Conservation (phyloP, 768 basidiomycete genomes). For the Porphyrellus cyaneotinctus region DNA sequence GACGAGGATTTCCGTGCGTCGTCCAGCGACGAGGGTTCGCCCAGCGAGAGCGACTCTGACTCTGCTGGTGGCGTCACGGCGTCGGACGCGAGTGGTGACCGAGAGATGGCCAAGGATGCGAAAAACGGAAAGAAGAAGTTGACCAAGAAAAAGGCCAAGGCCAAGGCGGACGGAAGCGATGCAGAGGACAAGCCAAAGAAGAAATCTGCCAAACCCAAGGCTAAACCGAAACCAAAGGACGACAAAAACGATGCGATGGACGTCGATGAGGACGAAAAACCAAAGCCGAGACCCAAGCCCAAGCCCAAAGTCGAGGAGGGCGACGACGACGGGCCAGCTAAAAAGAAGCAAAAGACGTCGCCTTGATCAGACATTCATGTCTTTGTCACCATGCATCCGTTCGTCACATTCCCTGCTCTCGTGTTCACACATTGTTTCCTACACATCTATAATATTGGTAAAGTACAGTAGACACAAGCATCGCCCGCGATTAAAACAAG, state of each 20-base stretch:
- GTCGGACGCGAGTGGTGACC: slow-evolving; percentile 81
- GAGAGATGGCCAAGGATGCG: slow-evolving; percentile 46
- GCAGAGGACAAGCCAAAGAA: slow-evolving; percentile 46
- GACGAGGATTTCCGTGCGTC: slow-evolving; percentile 92
- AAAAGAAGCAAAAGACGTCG: slow-evolving; percentile 71
- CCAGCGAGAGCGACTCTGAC: slow-evolving; percentile 66
- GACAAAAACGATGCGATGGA: slow-evolving; percentile 49
- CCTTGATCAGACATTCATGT: slow-evolving; percentile 20
- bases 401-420: not conserved
- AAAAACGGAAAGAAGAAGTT: slow-evolving; percentile 36
- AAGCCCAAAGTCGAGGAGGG: slow-evolving; percentile 34
- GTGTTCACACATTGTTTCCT: not conserved
- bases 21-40: slow-evolving; percentile 83
- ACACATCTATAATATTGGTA: slow-evolving; percentile 19
- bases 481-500: slow-evolving; percentile 6
- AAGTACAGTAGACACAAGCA: slow-evolving; percentile 18
- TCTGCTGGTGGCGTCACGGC: slow-evolving; percentile 68
- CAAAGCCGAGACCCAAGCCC: slow-evolving; percentile 40
- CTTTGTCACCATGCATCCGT: not conserved
- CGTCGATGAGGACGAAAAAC: slow-evolving; percentile 38
- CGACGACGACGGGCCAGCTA: slow-evolving; percentile 53
- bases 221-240: slow-evolving; percentile 38
- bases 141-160: slow-evolving; percentile 43
- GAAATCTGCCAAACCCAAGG: slow-evolving; percentile 42
- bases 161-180: slow-evolving; percentile 40